Evolutionary conservation across 108 stramenopile genomes (phyloP), one percentile per base, ranked within the genome.

Genomic region (Skeletonema costatum): DNA sequence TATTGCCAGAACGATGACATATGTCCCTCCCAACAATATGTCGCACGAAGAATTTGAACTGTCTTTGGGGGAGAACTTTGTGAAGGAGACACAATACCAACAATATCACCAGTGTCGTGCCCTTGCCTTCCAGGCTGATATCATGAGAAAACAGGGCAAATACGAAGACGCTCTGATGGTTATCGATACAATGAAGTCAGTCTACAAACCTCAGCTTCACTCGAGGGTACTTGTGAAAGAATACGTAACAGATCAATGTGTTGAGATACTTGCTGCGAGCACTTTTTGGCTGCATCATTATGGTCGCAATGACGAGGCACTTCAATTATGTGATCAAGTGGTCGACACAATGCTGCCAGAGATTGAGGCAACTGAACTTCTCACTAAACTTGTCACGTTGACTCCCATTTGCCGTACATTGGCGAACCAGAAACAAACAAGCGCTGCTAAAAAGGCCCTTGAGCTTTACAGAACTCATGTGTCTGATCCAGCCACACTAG

Each of bases 201-300:
- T 38, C 16, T 62, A 62, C 61, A 8, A 62, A 2, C 61, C 61
- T 36, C 61, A 32, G 4, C 61, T 62, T n/a, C 61, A 62, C 36
- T 62, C 61, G 16, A 62, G 36, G 29, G 61, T 25, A 36, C 8
- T 62, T 19, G 0, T 36, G 36, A 38, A 62, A 32, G 61, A 62
- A 62, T 62, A 62, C 25, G 36, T 36, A 16, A 16, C 32, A 4
- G 61, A 62, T 36, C 13, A 32, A 12, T 62, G 61, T 14, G 16
- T 2, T 62, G 32, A 38, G 1, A 32, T 38, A 29, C 2, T 62
- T 62, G 61, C 61, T 38, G 36, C 29, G n/a, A 36, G 61, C 36
- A 38, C 61, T 36, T 38, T 29, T n/a, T 62, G 61, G 61, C 25
- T 62, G 35, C 19, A 62, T 38, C 32, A 38, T n/a, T 38, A 31